phyloP scores from a whole-genome alignment of 257 asterid genomes.

The Solanum clarkiae region DNA sequence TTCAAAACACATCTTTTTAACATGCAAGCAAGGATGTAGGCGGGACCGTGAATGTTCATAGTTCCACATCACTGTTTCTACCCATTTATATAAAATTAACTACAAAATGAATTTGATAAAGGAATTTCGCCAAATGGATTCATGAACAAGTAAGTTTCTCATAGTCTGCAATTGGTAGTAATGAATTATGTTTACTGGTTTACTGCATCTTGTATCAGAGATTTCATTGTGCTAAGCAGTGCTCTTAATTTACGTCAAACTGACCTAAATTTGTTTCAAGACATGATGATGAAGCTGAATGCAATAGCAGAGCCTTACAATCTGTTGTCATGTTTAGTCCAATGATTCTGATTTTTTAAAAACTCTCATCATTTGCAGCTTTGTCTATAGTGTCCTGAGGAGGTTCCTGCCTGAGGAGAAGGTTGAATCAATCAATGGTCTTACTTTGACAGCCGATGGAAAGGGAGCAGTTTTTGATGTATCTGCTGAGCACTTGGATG shows the following conservation, averaged over 20 bases:
- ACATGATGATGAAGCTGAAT: not conserved
- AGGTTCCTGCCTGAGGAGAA: constrained; percentile 85
- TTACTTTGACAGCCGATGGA: constrained; percentile 82
- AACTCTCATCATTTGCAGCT: constrained; percentile 18
- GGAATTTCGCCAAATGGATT: not conserved
- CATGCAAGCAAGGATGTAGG: not conserved
- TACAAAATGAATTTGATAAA: not conserved
- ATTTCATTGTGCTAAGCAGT: not conserved
- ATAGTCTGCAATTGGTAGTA: not conserved
- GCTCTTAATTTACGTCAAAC: not conserved
- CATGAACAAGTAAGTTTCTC: not conserved
- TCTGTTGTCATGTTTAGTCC: not conserved
- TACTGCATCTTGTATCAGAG: not conserved
- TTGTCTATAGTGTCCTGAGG: constrained; percentile 52
- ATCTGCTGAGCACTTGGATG: constrained; percentile 47
- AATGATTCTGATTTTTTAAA: not conserved
- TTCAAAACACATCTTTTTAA: not conserved
- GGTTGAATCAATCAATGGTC: constrained; percentile 83
- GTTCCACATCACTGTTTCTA: not conserved
- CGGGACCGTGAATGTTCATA: not conserved
- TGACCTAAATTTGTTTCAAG: not conserved
- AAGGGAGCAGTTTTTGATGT: constrained; percentile 92
- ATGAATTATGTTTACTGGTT: not conserved
- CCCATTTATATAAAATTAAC: not conserved
- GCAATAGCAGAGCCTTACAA: not conserved